A percentile compares a stretch with the other conserved stretches of the same genome.
phyloP scores from a whole-genome alignment of 768 basidiomycete genomes.

The Termitomyces bulborhizus region DNA sequence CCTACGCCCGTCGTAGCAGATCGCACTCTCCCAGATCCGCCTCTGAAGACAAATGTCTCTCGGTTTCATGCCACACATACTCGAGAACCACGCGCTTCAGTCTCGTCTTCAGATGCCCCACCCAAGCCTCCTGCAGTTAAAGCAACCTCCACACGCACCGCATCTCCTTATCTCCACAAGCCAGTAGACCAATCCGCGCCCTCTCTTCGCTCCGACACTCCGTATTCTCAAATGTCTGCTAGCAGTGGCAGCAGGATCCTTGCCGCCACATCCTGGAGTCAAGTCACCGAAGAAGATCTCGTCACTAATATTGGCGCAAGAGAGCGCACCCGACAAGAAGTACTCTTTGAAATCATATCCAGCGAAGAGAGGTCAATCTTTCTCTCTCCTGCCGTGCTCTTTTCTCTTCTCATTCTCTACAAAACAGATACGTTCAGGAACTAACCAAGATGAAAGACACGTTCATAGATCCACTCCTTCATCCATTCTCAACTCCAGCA shows the following conservation, averaged over 20 bases:
- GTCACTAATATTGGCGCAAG: slow-evolving; percentile 90
- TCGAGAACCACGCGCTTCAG: slow-evolving; percentile 64
- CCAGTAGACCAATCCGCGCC: slow-evolving; percentile 35
- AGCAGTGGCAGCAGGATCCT: slow-evolving; percentile 66
- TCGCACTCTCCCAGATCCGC: slow-evolving; percentile 42
- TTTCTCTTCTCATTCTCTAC: slow-evolving; percentile 6
- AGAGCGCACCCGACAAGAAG: slow-evolving; percentile 93
- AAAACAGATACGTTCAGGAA: slow-evolving; percentile 82
- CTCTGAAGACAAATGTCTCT: slow-evolving; percentile 61
- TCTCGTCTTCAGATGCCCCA: slow-evolving; percentile 56
- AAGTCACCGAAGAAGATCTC: slow-evolving; percentile 90
- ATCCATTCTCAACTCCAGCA: slow-evolving; percentile 60
- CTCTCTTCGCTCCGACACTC: slow-evolving; percentile 75
- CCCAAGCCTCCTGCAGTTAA: slow-evolving; percentile 19
- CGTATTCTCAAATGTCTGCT: slow-evolving; percentile 74
- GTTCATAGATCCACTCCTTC: slow-evolving; percentile 85
- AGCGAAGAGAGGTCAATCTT: slow-evolving; percentile 81
- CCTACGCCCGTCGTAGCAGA: slow-evolving; percentile 59
- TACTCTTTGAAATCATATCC: slow-evolving; percentile 93
- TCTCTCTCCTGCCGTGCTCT: background rate
- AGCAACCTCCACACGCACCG: slow-evolving; percentile 57
- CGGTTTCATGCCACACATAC: slow-evolving; percentile 56
- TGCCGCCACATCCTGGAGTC: slow-evolving; percentile 83
- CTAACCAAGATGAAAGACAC: slow-evolving; percentile 89
- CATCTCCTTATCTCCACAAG: slow-evolving; percentile 45